These are phyloP conservation scores for Cutaneotrichosporon cutaneum DNA, from an alignment of 1,284 basidiomycete genomes.

Conservation along the genomic window DNA sequence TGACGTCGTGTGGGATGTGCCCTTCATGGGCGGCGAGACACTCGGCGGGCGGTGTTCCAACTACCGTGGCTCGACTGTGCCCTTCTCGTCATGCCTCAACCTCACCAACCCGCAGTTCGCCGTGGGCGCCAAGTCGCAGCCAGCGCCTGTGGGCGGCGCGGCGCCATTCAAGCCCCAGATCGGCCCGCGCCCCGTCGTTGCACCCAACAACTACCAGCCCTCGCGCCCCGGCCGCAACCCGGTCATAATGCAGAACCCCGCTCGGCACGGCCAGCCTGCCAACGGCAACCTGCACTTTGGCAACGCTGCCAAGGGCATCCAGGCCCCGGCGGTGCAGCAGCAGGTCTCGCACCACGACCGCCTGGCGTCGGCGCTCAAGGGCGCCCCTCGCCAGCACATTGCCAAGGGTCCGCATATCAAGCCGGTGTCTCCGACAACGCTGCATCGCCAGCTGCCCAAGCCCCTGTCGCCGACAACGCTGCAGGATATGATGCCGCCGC, in stretches of 20 bases:
- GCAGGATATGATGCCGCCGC: neutral
- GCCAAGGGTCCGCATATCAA: slow-evolving; percentile 16
- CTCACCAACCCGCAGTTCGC: slow-evolving; percentile 77
- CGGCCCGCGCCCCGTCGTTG: slow-evolving; percentile 65
- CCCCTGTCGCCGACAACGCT: slow-evolving; percentile 9
- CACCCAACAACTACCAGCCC: slow-evolving; percentile 64
- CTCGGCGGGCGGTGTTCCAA: slow-evolving; percentile 85
- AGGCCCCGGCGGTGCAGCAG: slow-evolving; percentile 19
- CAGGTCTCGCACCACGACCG: slow-evolving; percentile 32
- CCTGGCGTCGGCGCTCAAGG: slow-evolving; percentile 36
- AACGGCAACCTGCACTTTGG: slow-evolving; percentile 38
- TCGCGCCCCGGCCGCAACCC: slow-evolving; percentile 45
- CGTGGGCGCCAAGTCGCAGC: slow-evolving; percentile 57
- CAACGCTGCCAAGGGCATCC: slow-evolving; percentile 46
- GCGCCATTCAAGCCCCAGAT: slow-evolving; percentile 65
- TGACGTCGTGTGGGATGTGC: slow-evolving; percentile 95
- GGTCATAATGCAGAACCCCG: slow-evolving; percentile 61
- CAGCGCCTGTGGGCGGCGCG: slow-evolving; percentile 42
- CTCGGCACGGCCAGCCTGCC: slow-evolving; percentile 18
- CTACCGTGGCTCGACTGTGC: slow-evolving; percentile 81
- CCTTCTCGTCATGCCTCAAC: slow-evolving; percentile 82
- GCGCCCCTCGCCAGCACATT: slow-evolving; percentile 23
- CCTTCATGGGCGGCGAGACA: slow-evolving; percentile 90
- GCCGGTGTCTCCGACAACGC: slow-evolving; percentile 19
- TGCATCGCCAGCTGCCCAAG: slow-evolving; percentile 10